A percentile compares a stretch with the other conserved stretches of the same genome.
phyloP scores from a whole-genome alignment of 2,329 filamentous ascomycete genomes.

The Sclerotinia glacialis region DNA sequence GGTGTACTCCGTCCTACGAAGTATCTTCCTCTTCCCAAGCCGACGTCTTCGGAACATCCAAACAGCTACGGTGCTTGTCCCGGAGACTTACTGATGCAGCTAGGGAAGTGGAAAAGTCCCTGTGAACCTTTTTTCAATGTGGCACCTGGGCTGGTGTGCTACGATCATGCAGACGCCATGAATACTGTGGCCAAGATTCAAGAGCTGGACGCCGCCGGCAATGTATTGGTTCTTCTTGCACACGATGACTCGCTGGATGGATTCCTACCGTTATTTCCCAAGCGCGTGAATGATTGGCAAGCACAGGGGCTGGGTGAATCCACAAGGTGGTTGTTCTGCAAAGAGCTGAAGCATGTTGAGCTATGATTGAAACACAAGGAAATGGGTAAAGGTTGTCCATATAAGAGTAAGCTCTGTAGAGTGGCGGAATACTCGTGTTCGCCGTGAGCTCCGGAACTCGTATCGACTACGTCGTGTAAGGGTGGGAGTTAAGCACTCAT shows the following conservation, averaged over 20 bases:
- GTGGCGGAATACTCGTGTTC: too few relatives aligned
- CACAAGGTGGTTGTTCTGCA: slow-evolving; percentile 48
- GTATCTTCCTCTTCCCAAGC: slow-evolving; percentile 2
- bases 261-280: slow-evolving; percentile 49
- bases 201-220: slow-evolving; percentile 45
- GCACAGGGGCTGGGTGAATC: slow-evolving; percentile 46
- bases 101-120: background rate
- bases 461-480: too few relatives aligned
- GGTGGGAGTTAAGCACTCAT: too few relatives aligned
- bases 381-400: too few relatives aligned
- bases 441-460: too few relatives aligned
- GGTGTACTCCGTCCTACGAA: background rate
- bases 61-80: background rate
- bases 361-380: too few relatives aligned
- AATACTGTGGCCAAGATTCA: slow-evolving; percentile 45
- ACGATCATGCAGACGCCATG: slow-evolving; percentile 36
- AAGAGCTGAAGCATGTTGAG: slow-evolving; percentile 41
- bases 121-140: slow-evolving; percentile 37
- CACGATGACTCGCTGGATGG: slow-evolving; percentile 46
- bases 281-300: slow-evolving; percentile 46
- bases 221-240: slow-evolving; percentile 46
- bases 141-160: slow-evolving; percentile 21
- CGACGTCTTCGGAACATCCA: background rate
- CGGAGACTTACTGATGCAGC: background rate
- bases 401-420: too few relatives aligned